These are phyloP conservation scores for Lachnellula willkommii DNA, from an alignment of 2,329 filamentous ascomycete species.

Conservation along the genomic window DNA sequence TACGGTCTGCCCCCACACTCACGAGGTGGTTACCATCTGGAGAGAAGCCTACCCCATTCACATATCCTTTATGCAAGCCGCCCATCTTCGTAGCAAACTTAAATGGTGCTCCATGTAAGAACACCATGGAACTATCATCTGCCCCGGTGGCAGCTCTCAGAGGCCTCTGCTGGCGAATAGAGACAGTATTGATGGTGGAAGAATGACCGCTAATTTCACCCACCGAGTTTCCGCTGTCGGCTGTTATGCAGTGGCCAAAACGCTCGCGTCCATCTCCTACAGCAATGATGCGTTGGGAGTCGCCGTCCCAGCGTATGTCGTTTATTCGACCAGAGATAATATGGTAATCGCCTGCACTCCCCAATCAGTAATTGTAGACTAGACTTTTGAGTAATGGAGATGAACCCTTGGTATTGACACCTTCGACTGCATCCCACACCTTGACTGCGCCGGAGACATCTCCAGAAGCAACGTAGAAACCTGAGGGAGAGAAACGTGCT, in stretches of 20 bases:
- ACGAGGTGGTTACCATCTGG: constrained; percentile 78
- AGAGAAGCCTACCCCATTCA: constrained; percentile 82
- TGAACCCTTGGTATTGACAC: constrained; percentile 64
- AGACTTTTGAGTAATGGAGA: not conserved
- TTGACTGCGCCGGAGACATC: constrained; percentile 79
- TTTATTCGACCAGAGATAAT: constrained; percentile 95
- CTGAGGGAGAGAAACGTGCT: constrained; percentile 87
- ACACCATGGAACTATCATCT: constrained; percentile 84
- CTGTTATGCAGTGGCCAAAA: constrained; percentile 89
- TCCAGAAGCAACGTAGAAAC: constrained; percentile 91
- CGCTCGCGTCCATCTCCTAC: constrained; percentile 92
- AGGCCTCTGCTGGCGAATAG: constrained; percentile 84
- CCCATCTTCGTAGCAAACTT: constrained; percentile 85
- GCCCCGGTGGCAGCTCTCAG: constrained; percentile 84
- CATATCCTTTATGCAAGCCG: constrained; percentile 79
- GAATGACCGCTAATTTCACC: constrained; percentile 92
- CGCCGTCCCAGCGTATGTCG: constrained; percentile 95
- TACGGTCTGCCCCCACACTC: constrained; percentile 86
- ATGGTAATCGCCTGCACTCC: constrained; percentile 65
- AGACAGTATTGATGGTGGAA: constrained; percentile 83
- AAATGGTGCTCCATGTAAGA: constrained; percentile 91
- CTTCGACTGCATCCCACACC: constrained; percentile 89
- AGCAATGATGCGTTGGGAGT: constrained; percentile 92
- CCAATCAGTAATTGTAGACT: not conserved
- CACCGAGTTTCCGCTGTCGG: constrained; percentile 92